Evolutionary conservation across 2,329 filamentous ascomycete species (phyloP), one percentile per base, ranked within the genome.

Genomic region (Fonsecaea erecta): DNA sequence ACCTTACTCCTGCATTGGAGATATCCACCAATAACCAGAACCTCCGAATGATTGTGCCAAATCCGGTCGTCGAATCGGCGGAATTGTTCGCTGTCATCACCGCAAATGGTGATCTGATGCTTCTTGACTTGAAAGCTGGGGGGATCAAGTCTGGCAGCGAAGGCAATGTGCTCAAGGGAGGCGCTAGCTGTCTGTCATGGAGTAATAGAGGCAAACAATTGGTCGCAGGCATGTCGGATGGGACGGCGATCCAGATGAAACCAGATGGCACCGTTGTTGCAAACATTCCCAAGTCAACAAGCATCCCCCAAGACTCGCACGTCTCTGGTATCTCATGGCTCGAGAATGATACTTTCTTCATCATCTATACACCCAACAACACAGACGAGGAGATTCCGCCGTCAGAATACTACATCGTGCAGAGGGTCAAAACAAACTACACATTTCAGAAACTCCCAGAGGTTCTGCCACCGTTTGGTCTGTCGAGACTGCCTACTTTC

Each of bases 181-280:
- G 90, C 54, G 93, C 96, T 30, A 93, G 89, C 74, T 95, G 90
- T 73, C 85, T 92, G 5, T 89, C 91, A 62, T 99, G 96, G 95
- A 99, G 95, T 76, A 90, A 87, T 66, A 92, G 89, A 75, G 95
- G 95, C 53, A 99, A 97, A 76, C 94, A 98, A 75, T 82, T 99
- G 51, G 89, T 96, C 52, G 93, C 92, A 70, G 95, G 96, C 16
- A 82, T 95, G 71, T 88, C 84, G 6, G 87, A 97, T 77, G 95
- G 95, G 64, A 88, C 88, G 12, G 88, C 90, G 59, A 85, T 86
- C 62, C 93, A 97, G 76, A 89, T 98, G 85, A 92, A 91, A 7
- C 91, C 90, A 0, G 86, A 92, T 71, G 94, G 94, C 53, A 85
- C 85, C 46, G 83, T 86, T 30, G 95, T 94, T 78, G 93, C 85